These are phyloP conservation scores for Rhytidiadelphus loreus DNA, from an alignment of 225 moss, liverwort and hornwort species.

Conservation along the genomic window DNA sequence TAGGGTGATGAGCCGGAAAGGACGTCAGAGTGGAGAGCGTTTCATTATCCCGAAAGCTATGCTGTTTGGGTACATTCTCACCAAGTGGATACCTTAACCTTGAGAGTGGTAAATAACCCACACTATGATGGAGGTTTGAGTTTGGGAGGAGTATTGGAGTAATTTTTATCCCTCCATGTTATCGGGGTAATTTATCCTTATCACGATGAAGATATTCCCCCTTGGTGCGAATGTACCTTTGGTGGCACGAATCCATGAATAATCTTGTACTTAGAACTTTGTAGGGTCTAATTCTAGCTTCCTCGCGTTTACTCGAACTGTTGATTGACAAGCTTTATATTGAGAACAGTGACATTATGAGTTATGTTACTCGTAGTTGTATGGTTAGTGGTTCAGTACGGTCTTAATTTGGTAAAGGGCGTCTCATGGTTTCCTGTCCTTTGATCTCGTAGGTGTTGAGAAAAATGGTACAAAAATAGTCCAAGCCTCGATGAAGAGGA, in stretches of 20 bases:
- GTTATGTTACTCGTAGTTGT: neutral
- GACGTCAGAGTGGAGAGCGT: neutral
- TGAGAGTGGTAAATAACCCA: neutral
- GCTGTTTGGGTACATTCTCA: neutral
- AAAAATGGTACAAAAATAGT: slow-evolving; percentile 7
- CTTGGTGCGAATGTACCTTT: neutral
- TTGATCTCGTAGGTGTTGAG: slow-evolving; percentile 6
- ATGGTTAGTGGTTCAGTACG: neutral
- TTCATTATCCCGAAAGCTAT: neutral
- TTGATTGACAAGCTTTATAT: neutral
- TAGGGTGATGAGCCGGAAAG: neutral
- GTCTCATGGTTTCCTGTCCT: neutral
- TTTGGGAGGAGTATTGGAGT: neutral
- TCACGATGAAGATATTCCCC: neutral
- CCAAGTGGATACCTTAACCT: neutral
- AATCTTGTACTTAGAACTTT: neutral
- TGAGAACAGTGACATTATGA: neutral
- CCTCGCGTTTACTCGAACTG: neutral
- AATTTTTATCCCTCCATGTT: neutral
- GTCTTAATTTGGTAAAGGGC: neutral
- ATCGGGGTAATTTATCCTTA: neutral
- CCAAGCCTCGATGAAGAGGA: slow-evolving; percentile 29
- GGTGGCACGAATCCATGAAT: neutral
- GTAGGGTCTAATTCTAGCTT: neutral
- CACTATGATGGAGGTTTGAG: neutral